phyloP scores from a whole-genome alignment of 2,329 filamentous ascomycete genomes.

The Phialophora verrucosa region DNA sequence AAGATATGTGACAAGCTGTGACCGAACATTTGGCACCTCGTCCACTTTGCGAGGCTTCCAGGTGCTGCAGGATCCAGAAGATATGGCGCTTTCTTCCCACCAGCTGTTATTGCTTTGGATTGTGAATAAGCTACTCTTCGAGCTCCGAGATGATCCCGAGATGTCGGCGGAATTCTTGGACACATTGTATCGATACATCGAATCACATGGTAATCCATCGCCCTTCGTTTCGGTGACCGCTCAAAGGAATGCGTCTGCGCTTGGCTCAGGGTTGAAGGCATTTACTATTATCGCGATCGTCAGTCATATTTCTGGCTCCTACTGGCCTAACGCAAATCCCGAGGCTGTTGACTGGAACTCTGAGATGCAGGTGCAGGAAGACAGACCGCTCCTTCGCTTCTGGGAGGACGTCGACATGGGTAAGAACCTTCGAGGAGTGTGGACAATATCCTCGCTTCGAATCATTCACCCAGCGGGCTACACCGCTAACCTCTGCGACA shows the following conservation, averaged over 20 bases:
- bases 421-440: not conserved
- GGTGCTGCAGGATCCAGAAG: not conserved
- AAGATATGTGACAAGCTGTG: not conserved
- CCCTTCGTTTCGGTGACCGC: not conserved
- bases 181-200: not conserved
- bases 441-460: not conserved
- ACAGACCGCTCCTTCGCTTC: conserved; percentile 8
- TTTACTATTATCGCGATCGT: not conserved
- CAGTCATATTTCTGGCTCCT: not conserved
- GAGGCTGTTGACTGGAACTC: conserved; percentile 1
- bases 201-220: conserved; percentile 2
- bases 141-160: not conserved
- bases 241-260: not conserved
- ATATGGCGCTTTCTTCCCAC: not conserved
- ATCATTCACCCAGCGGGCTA: not conserved
- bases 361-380: not conserved
- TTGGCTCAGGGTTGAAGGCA: not conserved
- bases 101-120: not conserved
- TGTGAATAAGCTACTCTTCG: not conserved
- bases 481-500: not conserved
- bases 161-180: conserved; percentile 2
- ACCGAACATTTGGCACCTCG: not conserved
- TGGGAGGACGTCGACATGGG: conserved; percentile 4
- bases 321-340: not conserved
- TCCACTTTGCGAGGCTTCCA: not conserved